Evolutionary conservation across 2,329 filamentous ascomycete genomes (phyloP), one percentile per base, ranked within the genome.

Genomic region (Sporothrix globosa): DNA sequence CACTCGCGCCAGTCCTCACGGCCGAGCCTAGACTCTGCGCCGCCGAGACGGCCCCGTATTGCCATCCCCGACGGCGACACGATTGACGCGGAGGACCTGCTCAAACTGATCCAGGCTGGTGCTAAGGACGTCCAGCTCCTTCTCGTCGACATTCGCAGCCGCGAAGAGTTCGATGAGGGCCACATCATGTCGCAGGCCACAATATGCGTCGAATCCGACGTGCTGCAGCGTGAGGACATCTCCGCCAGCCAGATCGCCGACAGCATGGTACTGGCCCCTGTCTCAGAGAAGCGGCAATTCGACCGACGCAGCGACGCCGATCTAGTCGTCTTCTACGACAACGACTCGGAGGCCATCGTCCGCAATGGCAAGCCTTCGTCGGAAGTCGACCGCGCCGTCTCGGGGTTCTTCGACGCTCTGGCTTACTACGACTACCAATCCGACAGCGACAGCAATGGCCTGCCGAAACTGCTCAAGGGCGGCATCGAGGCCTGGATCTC

Each of bases 241-340:
- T 89, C 88, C 1, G 87, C 86, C 2, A 83, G 84, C 24, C 82
- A 90, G 27, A 85, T 91, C 50, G 84, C 82, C 21, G 91, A 93
- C 72, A 89, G 89, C 72, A 84, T 94, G 75, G 84, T 93, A 1
- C 80, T 96, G 6, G 90, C 88, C 0, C 90, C 92, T 0, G 82
- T 88, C n/a, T 80, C 84, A n/a, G 96, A 99, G 78, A 89, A 91
- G 74, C 81, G 84, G 1, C 83, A 92, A 44, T 97, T 97, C 75
- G 88, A 88, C 54, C 82, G 88, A 70, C 86, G 90, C 17, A 86
- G 94, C 73, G 85, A 91, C 70, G 97, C 91, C 75, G 93, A 98
- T 74, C 81, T 97, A 54, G 87, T 99, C 13, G 92, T 99, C 0
- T 96, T 96, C 76, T 97, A 98, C 78, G 93, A 99, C 78, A 87